These are phyloP conservation scores for Magnusiomyces sp. DNA, from an alignment of 1,139 yeast genomes.

Conservation along the genomic window DNA sequence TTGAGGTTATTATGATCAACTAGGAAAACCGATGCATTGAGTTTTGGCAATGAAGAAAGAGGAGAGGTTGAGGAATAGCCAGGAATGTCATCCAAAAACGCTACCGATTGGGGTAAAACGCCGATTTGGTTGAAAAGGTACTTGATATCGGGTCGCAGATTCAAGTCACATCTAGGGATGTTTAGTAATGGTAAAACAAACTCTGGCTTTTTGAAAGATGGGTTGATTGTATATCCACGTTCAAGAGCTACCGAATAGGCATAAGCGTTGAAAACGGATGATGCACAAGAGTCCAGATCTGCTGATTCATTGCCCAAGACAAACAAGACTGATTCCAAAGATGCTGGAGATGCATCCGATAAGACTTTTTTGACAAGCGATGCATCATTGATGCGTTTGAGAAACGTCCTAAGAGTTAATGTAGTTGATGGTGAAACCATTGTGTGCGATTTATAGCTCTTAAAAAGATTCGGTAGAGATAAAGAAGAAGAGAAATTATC, in stretches of 20 bases:
- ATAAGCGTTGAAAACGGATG: conserved; percentile 66
- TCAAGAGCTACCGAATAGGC: conserved; percentile 28
- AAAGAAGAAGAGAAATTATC: too few species aligned
- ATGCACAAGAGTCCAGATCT: conserved; percentile 79
- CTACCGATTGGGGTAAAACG: conserved; percentile 43
- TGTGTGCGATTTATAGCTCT: too few species aligned
- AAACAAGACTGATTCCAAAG: conserved; percentile 24
- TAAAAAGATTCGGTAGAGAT: too few species aligned
- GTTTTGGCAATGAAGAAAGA: conserved; percentile 24
- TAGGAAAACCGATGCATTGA: conserved; percentile 36
- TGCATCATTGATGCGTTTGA: too few species aligned
- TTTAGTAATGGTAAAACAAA: conserved; percentile 58
- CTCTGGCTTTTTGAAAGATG: conserved; percentile 7
- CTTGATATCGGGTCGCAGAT: conserved; percentile 62
- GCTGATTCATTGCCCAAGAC: conserved; percentile 83
- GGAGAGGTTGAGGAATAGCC: not conserved
- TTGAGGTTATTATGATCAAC: conserved; percentile 81
- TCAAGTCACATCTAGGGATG: conserved; percentile 57
- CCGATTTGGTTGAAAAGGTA: conserved; percentile 43
- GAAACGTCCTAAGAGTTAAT: too few species aligned
- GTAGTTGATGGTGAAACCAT: too few species aligned
- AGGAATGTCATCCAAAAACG: conserved; percentile 54
- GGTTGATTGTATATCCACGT: conserved; percentile 11
- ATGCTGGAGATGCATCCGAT: not conserved
- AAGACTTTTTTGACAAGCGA: too few species aligned